Evolutionary conservation across 1,139 yeast genomes (phyloP).

Genomic region (Candida mesenterica): DNA sequence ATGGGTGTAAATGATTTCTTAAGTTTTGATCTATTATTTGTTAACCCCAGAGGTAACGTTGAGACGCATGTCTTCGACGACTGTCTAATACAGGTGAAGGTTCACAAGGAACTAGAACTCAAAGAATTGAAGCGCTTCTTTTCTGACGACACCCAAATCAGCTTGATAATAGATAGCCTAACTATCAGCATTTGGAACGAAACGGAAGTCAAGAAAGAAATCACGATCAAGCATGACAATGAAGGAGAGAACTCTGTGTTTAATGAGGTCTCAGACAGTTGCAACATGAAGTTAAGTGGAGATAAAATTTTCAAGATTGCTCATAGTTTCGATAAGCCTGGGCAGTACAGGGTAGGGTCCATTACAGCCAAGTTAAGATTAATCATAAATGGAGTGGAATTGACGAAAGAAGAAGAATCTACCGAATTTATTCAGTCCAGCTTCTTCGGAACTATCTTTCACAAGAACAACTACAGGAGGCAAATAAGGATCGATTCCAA

Average conservation of each 20-base stretch:
- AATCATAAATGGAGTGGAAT: neutral
- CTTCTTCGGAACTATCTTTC: conserved; percentile 5
- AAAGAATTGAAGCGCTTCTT: conserved; percentile 12
- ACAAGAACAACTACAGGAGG: neutral
- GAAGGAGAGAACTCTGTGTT: neutral
- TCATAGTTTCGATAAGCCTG: conserved; percentile 25
- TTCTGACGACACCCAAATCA: conserved; percentile 11
- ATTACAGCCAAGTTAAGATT: conserved; percentile 12
- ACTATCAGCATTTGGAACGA: neutral
- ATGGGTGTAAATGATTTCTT: conserved; percentile 9
- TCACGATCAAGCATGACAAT: conserved; percentile 7
- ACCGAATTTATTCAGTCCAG: neutral
- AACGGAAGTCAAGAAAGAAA: conserved; percentile 8
- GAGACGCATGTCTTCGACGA: conserved; percentile 21
- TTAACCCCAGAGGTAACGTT: conserved; percentile 10
- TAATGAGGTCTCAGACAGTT: conserved; percentile 1
- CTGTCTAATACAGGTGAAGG: conserved; percentile 19
- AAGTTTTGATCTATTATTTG: conserved; percentile 15
- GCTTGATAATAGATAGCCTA: conserved; percentile 10
- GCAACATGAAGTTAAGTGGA: conserved; percentile 1
- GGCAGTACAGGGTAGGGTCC: conserved; percentile 20
- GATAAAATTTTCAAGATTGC: conserved; percentile 23
- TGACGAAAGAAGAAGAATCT: conserved; percentile 2
- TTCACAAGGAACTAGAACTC: conserved; percentile 15
- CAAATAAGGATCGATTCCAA: conserved; percentile 6